A percentile compares a stretch with the other conserved stretches of the same genome.
phyloP scores from a whole-genome alignment of 257 asterid species.

The Coffea canephora region DNA sequence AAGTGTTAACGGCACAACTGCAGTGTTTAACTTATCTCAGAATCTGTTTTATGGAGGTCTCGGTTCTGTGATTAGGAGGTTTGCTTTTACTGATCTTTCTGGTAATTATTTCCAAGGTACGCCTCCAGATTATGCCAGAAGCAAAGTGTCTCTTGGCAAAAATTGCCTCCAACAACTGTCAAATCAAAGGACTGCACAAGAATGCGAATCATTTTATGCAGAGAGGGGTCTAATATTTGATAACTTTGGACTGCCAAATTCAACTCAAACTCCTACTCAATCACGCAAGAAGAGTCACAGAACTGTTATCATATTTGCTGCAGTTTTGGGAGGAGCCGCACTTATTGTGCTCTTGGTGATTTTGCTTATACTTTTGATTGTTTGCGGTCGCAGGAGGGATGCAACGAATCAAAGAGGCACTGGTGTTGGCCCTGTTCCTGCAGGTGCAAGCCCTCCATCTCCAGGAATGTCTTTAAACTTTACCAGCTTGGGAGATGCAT shows the following conservation, averaged over 20 bases:
- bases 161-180: constrained; percentile 67
- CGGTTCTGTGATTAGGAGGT: constrained; percentile 49
- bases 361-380: constrained; percentile 32
- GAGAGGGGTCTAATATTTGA: constrained; percentile 69
- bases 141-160: constrained; percentile 28
- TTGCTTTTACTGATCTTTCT: constrained; percentile 55
- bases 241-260: constrained; percentile 65
- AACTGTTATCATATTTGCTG: constrained; percentile 53
- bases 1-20: constrained; percentile 35
- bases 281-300: constrained; percentile 39
- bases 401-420: constrained; percentile 51
- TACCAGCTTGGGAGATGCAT: constrained; percentile 64
- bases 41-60: constrained; percentile 74
- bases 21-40: constrained; percentile 52
- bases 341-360: constrained; percentile 43
- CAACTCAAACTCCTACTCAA: constrained; percentile 37
- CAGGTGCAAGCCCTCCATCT: constrained; percentile 47
- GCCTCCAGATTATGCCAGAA: constrained; percentile 54
- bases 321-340: constrained; percentile 72
- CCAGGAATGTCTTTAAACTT: constrained; percentile 51
- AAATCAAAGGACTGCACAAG: constrained; percentile 55
- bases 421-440: constrained; percentile 68
- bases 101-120: constrained; percentile 79
- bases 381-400: constrained; percentile 61
- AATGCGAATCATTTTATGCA: constrained; percentile 66